A percentile compares a stretch with the other conserved stretches of the same genome.
These are phyloP conservation scores for Fusarium tupiense DNA, from an alignment of 2,329 filamentous ascomycete species.

Conservation along the genomic window DNA sequence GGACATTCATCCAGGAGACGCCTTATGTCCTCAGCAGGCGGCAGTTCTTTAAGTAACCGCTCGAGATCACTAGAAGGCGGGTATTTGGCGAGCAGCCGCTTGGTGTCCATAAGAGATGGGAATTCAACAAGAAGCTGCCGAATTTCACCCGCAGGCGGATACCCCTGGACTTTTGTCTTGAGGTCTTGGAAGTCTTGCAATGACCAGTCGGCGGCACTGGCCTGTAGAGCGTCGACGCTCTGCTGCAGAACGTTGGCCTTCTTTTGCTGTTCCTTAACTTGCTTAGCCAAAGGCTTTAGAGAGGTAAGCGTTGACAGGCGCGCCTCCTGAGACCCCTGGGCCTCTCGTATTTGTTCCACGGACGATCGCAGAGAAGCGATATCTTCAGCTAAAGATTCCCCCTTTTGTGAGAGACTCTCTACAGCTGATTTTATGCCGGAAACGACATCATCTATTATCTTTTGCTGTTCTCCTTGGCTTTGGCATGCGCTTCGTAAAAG, in stretches of 20 bases:
- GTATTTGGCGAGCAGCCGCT: neutral
- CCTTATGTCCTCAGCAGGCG: neutral
- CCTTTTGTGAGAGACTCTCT: neutral
- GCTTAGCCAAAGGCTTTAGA: neutral
- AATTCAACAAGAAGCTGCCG: neutral
- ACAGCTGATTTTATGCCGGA: neutral
- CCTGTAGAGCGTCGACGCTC: neutral
- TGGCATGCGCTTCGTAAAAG: neutral
- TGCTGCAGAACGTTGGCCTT: neutral
- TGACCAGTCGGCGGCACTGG: neutral
- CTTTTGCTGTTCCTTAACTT: conserved; percentile 11
- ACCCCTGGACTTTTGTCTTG: neutral
- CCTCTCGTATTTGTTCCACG: neutral
- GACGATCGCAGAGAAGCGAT: neutral
- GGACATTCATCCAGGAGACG: neutral
- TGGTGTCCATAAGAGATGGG: neutral
- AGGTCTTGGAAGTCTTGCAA: conserved; percentile 6
- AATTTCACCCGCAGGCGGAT: neutral
- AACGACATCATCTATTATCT: neutral
- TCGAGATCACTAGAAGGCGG: neutral
- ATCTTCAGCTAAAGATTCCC: neutral
- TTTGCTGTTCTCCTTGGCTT: conserved; percentile 4
- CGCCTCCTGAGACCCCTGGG: neutral
- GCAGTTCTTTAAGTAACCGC: neutral
- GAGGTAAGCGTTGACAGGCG: conserved; percentile 1